These are phyloP conservation scores for Chlorella sp. DNA, from an alignment of 139 green algal species.

Conservation along the genomic window DNA sequence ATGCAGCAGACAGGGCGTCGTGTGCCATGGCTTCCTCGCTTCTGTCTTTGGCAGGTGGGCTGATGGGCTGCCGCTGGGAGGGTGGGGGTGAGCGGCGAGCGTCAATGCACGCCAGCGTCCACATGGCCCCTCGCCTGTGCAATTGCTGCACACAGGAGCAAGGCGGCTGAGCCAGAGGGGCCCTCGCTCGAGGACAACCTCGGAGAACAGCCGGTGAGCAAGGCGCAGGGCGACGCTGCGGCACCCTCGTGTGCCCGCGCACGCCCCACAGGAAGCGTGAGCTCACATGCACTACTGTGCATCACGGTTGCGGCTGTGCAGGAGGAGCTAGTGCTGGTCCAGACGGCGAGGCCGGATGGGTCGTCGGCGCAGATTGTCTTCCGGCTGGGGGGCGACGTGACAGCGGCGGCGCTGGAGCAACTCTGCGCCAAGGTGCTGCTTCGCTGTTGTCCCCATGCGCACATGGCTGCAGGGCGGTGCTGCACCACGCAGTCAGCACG, in stretches of 20 bases:
- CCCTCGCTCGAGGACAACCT: conserved; percentile 7
- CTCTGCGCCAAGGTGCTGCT: conserved; percentile 84
- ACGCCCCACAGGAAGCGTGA: not conserved
- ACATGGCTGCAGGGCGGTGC: not conserved
- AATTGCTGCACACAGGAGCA: not conserved
- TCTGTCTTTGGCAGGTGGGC: not conserved
- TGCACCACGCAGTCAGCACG: not conserved
- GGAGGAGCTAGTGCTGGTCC: conserved; percentile 44
- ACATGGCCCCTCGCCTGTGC: not conserved
- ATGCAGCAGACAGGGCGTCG: too few species aligned
- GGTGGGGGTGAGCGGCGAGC: too few species aligned
- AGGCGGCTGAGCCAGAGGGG: not conserved
- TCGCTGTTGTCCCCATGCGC: not conserved
- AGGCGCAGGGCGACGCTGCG: too few species aligned
- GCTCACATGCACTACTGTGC: not conserved
- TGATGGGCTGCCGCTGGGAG: not conserved
- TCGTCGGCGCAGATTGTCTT: conserved; percentile 68
- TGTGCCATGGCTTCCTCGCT: not conserved
- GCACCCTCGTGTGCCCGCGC: not conserved
- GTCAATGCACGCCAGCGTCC: not conserved
- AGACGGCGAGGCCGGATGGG: conserved; percentile 45
- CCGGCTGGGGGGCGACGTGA: conserved; percentile 59
- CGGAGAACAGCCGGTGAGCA: conserved; percentile 8
- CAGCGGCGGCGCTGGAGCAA: conserved; percentile 68
- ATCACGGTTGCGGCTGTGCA: conserved; percentile 1